These are phyloP conservation scores for Lenzites betulinus DNA, from an alignment of 768 basidiomycete genomes.

Conservation along the genomic window DNA sequence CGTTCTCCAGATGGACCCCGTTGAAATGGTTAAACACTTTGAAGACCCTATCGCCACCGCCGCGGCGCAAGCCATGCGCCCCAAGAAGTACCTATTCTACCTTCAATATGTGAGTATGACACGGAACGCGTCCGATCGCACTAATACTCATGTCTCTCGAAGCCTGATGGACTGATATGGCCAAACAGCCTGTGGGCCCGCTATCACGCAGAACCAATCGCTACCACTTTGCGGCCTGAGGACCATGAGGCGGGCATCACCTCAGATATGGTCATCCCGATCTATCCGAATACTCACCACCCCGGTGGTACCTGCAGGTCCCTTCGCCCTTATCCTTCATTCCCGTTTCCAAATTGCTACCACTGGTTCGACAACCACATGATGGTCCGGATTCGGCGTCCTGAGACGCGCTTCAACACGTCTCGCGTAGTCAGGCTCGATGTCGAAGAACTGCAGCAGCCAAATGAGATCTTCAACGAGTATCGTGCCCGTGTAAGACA, in stretches of 20 bases:
- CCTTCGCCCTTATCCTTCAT: neutral
- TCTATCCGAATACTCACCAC: neutral
- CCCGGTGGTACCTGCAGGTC: neutral
- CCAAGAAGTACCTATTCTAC: constrained; percentile 11
- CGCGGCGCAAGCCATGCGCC: neutral
- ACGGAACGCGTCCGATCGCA: too few species aligned
- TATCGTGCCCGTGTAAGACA: neutral
- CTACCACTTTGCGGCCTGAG: neutral
- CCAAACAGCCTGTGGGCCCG: constrained; percentile 2
- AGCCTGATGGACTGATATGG: neutral
- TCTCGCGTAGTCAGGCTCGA: neutral
- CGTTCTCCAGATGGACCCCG: constrained; percentile 10
- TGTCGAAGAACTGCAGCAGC: neutral
- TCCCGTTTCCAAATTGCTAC: constrained; percentile 13
- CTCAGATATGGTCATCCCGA: constrained; percentile 9
- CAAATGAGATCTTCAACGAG: neutral
- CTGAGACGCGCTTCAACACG: neutral
- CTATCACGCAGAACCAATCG: neutral
- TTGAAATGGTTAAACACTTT: constrained; percentile 2
- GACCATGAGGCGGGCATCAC: constrained; percentile 1
- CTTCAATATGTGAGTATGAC: neutral
- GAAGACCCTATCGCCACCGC: neutral
- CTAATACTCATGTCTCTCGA: neutral
- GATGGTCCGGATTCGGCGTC: constrained; percentile 1
- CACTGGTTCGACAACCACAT: constrained; percentile 1